Conservation (phyloP, 306 rosid species). For the Sicyos baderoa region DNA sequence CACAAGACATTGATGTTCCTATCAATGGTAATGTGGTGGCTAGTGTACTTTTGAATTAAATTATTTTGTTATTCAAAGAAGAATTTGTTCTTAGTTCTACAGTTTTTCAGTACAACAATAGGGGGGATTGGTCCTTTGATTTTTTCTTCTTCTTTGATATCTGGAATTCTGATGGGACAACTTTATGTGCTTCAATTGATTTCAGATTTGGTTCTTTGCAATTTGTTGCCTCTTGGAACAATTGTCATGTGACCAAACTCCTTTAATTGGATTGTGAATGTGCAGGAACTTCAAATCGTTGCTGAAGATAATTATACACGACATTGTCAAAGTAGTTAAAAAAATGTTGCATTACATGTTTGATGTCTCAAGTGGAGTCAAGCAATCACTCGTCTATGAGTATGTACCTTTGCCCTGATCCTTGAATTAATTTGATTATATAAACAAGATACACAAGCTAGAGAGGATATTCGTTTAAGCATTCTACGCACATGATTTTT, state of each 20-base stretch:
- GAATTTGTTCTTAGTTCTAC: background rate
- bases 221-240: background rate
- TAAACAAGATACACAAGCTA: too few relatives aligned
- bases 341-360: background rate
- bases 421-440: background rate
- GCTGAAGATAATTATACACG: background rate
- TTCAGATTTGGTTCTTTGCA: conserved; percentile 3
- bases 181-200: background rate
- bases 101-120: too few relatives aligned
- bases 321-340: background rate
- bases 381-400: background rate
- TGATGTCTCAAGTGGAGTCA: background rate
- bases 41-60: background rate
- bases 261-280: background rate
- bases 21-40: background rate
- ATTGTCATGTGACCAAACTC: background rate
- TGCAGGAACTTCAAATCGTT: background rate
- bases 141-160: too few relatives aligned
- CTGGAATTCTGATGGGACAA: background rate
- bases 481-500: too few relatives aligned
- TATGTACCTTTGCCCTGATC: background rate
- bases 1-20: background rate
- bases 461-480: background rate
- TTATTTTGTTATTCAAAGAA: background rate
- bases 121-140: too few relatives aligned